Base-by-base conservation (phyloP, 2,329 filamentous ascomycete genomes). In the Madurella fahalii region DNA sequence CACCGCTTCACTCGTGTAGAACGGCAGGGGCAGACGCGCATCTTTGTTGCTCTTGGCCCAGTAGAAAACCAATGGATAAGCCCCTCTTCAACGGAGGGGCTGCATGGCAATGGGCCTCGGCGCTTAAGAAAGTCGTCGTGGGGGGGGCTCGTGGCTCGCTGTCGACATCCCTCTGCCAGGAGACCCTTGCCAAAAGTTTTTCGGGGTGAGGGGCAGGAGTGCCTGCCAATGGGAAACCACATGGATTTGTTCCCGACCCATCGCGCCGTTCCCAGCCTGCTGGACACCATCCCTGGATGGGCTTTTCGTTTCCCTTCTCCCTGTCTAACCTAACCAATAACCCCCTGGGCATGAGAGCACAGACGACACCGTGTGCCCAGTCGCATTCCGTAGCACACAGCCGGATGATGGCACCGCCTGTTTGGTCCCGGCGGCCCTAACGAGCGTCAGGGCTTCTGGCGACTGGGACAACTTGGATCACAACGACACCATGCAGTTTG, bases 101-200 rank as follows among this genome's bases (percentile, higher is more conserved):
- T 77, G 77, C 77, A 78, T 73, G 70, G 68, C 69, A 66, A 64
- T 68, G 73, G 74, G 73, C 73, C 69, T 76, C 74, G 77, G 80
- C 80, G 80, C 79, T 82, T 82, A 82, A 61, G 51, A 31, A 56
- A 46, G 49, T 48, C 13, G 31, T 34, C 11, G 34, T 47, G 32
- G 46, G 47, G 50, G 47, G 39, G 40, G 60, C 25, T 57, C 7
- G 58, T 60, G 61, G 65, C 68, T 74, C 71, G 68, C 72, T 71
- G 72, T 69, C 53, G 47, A 30, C 39, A 52, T 47, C 42, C 30
- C 48, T 50, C 47, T 45, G 50, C 44, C 50, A 47, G 51, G 50
- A 42, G 46, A 50, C 46, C 57, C 59, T 44, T 57, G 58, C 20
- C 47, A 37, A 30, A 39, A 56, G 18, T 18, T 50, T 48, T 44